Base-by-base conservation (phyloP, 2,329 filamentous ascomycete genomes). In the Botrytis tulipae region DNA sequence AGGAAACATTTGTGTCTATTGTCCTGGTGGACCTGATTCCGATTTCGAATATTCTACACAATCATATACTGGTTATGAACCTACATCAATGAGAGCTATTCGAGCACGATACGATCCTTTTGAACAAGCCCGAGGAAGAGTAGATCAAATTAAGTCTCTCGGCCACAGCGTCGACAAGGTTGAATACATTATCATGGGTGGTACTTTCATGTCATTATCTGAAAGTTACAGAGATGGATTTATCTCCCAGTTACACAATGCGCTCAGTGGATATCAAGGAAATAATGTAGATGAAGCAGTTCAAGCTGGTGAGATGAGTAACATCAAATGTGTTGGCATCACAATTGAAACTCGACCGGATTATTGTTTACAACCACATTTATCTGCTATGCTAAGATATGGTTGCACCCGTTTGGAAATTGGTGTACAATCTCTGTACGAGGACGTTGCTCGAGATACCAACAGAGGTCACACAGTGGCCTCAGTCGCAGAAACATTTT, bases 31-130 rank as follows among this genome's bases (percentile, higher is more conserved):
- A 1, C 97, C 97, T 14, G 96, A 99, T 81, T 98, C 95, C 68
- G 97, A 99, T 81, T 99, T 99, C 80, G 96, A 99, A 83, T 99
- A 99, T 84, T 98, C 95, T 79, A 99, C 96, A 14, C 96, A 99
- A 82, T 98, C 95, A 9, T 99, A 99, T 82, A 99, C 96, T 0
- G 96, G 96, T 72, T 99, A 99, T 82, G 96, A 99, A 81, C 96
- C 96, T 2, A 99, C 96, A 0, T 98, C 95, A 4, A 99, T 99
- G 96, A 91, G 96, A 78, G 96, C 96, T 69, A 99, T 99, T 78
- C 92, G 97, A 75, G 96, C 96, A 46, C 90, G 97, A 69, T 99
- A 99, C 81, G 97, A 99, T 80, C 96, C 96, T 0, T 99, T 98
- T 79, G 96, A 99, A 83, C 96, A 99, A 85, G 96, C 96, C 25